Evolutionary conservation across 108 stramenopile genomes (phyloP), one percentile per base, ranked within the genome.

Genomic region (Parietichytrium sp.): DNA sequence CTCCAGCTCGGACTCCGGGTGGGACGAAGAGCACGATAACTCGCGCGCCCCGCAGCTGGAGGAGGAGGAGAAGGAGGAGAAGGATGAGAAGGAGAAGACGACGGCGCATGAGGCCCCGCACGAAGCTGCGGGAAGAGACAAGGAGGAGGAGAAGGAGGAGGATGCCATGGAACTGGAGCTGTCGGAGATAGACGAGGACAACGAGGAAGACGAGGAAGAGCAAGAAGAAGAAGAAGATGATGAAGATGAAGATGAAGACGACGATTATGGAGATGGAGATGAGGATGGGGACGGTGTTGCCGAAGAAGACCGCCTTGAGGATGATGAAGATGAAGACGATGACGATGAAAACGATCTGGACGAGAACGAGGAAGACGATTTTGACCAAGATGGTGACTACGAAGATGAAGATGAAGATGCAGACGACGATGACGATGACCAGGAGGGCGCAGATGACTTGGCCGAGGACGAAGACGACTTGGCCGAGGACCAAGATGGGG

Each of bases 111-210:
- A n/a, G n/a, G n/a, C n/a, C n/a, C n/a, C n/a, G n/a, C n/a, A n/a
- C n/a, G n/a, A n/a, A n/a, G n/a, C n/a, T n/a, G n/a, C n/a, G n/a
- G n/a, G n/a, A n/a, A n/a, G n/a, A n/a, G n/a, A n/a, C n/a, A n/a
- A n/a, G n/a, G n/a, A n/a, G n/a, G n/a, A n/a, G n/a, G n/a, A n/a
- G n/a, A n/a, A n/a, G n/a, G n/a, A n/a, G n/a, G n/a, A n/a, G n/a
- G n/a, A n/a, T n/a, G n/a, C n/a, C n/a, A n/a, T n/a, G n/a, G n/a
- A n/a, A n/a, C n/a, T n/a, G n/a, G n/a, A n/a, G n/a, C n/a, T n/a
- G n/a, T n/a, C n/a, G n/a, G n/a, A n/a, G n/a, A n/a, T n/a, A n/a
- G 54, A 26, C 29, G 54, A 55, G 26, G 54, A 55, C 54, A 27
- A 55, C 16, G 54, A 55, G 1, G 54, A 55, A 15, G 54, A 55